A percentile compares a stretch with the other conserved stretches of the same genome.
phyloP scores from a whole-genome alignment of 2,329 filamentous ascomycete genomes.

The Incumbomyces lentus region DNA sequence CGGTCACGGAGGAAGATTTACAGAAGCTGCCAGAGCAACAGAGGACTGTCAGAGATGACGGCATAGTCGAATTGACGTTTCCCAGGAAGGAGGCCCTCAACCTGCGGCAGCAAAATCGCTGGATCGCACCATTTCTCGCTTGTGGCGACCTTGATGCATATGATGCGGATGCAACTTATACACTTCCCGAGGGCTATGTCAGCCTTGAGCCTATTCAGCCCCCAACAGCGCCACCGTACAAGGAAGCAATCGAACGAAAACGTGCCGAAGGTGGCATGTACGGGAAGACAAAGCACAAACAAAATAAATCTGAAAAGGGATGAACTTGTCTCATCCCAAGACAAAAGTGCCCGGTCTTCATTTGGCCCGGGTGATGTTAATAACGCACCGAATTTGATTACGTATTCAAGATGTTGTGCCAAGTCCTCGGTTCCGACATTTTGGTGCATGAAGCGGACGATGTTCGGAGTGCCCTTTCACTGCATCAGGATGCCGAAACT shows the following conservation, averaged over 20 bases:
- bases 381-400: no score
- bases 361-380: no score
- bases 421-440: no score
- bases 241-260: slow-evolving; percentile 74
- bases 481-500: no score
- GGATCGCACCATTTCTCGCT: slow-evolving; percentile 95
- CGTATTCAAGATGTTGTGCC: no score
- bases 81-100: slow-evolving; percentile 31
- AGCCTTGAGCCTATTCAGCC: slow-evolving; percentile 88
- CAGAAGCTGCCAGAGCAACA: slow-evolving; percentile 20
- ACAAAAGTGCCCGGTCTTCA: no score
- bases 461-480: no score
- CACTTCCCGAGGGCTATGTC: slow-evolving; percentile 73
- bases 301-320: no score
- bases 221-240: slow-evolving; percentile 91
- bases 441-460: no score
- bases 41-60: slow-evolving; percentile 26
- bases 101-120: slow-evolving; percentile 35
- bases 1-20: slow-evolving; percentile 1
- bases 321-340: no score
- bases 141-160: slow-evolving; percentile 91
- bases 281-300: slow-evolving; percentile 51
- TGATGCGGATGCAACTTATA: slow-evolving; percentile 86
- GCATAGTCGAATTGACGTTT: slow-evolving; percentile 26
- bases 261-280: slow-evolving; percentile 66